phyloP scores from a whole-genome alignment of 208 protist genomes.

The Trypanosoma congolense region DNA sequence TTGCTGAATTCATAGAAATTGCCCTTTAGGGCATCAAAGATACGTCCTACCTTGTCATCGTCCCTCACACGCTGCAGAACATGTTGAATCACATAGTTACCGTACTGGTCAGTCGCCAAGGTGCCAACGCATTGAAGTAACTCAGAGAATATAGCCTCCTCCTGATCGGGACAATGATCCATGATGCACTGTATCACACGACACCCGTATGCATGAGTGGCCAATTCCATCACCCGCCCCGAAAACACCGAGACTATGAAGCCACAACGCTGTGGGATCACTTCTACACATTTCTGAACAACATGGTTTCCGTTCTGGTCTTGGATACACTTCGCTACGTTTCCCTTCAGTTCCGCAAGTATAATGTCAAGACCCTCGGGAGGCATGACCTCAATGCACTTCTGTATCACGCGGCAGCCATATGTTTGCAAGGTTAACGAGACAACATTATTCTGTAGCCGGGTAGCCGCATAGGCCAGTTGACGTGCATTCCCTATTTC shows the following conservation, averaged over 20 bases:
- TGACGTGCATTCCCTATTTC: slow-evolving; percentile 90
- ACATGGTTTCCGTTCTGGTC: slow-evolving; percentile 99
- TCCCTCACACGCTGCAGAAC: slow-evolving; percentile 92
- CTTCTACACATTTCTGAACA: slow-evolving; percentile 99
- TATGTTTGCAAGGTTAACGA: slow-evolving; percentile 94
- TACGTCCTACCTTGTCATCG: slow-evolving; percentile 74
- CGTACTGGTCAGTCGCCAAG: slow-evolving; percentile 96
- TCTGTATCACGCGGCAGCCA: slow-evolving; percentile 98
- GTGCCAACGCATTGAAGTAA: slow-evolving; percentile 81
- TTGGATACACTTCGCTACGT: slow-evolving; percentile 96
- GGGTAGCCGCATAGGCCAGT: slow-evolving; percentile 71
- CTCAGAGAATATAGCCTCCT: slow-evolving; percentile 91
- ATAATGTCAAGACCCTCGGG: slow-evolving; percentile 79
- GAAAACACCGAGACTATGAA: slow-evolving; percentile 97
- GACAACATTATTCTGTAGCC: slow-evolving; percentile 90
- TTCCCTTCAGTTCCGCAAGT: slow-evolving; percentile 91
- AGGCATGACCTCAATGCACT: slow-evolving; percentile 93
- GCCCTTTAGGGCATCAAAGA: slow-evolving; percentile 62
- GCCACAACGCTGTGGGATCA: slow-evolving; percentile 85
- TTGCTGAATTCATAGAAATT: slow-evolving; percentile 85
- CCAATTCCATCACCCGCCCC: slow-evolving; percentile 92
- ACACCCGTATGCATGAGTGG: slow-evolving; percentile 98
- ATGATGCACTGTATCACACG: slow-evolving; percentile 99
- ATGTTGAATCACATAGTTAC: slow-evolving; percentile 99
- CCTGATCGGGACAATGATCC: slow-evolving; percentile 89